A percentile compares a stretch with the other conserved stretches of the same genome.
phyloP scores from a whole-genome alignment of 495 filamentous ascomycete genomes.

The Hyaloscypha hepaticicola region DNA sequence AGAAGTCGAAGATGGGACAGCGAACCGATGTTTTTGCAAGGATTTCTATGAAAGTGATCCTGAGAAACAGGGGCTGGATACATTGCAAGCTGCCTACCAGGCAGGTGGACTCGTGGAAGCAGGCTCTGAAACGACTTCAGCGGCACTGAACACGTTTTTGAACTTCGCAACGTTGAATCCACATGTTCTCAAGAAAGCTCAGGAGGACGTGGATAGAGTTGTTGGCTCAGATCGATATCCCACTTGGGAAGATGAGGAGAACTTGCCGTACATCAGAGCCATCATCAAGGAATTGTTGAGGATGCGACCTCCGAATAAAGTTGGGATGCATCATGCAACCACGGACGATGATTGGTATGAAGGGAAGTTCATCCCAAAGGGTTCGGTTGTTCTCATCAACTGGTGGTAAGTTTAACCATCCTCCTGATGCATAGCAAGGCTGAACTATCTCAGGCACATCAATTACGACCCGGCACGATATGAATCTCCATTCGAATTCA shows the following conservation, averaged over 20 bases:
- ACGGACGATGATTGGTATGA: slow-evolving; percentile 51
- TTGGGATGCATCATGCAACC: slow-evolving; percentile 51
- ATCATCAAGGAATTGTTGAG: slow-evolving; percentile 47
- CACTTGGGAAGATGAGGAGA: slow-evolving; percentile 30
- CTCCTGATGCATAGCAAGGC: not conserved
- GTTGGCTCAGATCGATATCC: slow-evolving; percentile 33
- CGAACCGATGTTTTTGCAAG: slow-evolving; percentile 31
- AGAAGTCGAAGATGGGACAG: slow-evolving; percentile 31
- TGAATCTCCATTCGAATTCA: slow-evolving; percentile 45
- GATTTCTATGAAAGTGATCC: slow-evolving; percentile 29
- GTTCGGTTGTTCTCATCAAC: slow-evolving; percentile 37
- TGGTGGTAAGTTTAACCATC: slow-evolving; percentile 37
- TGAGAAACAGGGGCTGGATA: slow-evolving; percentile 26
- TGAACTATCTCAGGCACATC: slow-evolving; percentile 10
- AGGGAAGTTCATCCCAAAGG: slow-evolving; percentile 53
- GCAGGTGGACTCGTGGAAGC: slow-evolving; percentile 40
- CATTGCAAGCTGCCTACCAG: slow-evolving; percentile 35
- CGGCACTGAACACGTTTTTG: slow-evolving; percentile 35
- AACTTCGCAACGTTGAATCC: slow-evolving; percentile 50
- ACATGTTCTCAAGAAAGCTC: slow-evolving; percentile 47
- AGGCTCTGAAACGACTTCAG: slow-evolving; percentile 42
- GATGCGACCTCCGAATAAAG: slow-evolving; percentile 26
- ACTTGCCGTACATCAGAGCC: slow-evolving; percentile 30
- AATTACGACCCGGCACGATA: slow-evolving; percentile 41
- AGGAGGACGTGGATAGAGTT: slow-evolving; percentile 38